These are phyloP conservation scores for Polytrichum formosum DNA, from an alignment of 225 moss, liverwort and hornwort genomes.

Conservation along the genomic window DNA sequence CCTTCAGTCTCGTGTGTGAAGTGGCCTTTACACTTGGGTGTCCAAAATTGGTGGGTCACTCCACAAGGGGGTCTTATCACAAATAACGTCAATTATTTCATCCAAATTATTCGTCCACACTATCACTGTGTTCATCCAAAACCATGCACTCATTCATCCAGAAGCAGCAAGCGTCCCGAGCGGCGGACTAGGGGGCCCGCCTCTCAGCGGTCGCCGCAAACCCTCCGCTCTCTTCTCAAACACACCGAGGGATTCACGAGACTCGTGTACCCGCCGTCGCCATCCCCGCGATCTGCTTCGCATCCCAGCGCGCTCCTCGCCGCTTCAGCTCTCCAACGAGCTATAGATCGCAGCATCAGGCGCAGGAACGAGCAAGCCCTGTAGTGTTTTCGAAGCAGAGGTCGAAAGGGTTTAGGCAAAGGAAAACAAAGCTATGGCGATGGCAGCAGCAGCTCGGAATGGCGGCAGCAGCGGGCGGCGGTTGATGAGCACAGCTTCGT, in stretches of 20 bases:
- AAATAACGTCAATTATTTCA: too few relatives aligned
- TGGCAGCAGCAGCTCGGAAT: constrained; percentile 16
- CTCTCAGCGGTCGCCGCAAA: not conserved
- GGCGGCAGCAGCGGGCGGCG: constrained; percentile 33
- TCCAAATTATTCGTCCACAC: too few relatives aligned
- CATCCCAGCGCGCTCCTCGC: not conserved
- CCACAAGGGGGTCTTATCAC: too few relatives aligned
- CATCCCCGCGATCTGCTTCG: not conserved
- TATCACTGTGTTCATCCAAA: not conserved
- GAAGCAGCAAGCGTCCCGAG: not conserved
- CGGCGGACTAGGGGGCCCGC: too few relatives aligned
- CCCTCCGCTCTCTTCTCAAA: not conserved
- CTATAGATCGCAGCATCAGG: not conserved
- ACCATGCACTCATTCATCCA: not conserved
- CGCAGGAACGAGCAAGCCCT: too few relatives aligned
- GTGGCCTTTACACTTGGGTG: too few relatives aligned
- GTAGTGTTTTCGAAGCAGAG: too few relatives aligned
- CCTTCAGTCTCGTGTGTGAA: too few relatives aligned
- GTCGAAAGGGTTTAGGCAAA: too few relatives aligned
- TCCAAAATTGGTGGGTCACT: too few relatives aligned
- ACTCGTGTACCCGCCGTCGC: not conserved
- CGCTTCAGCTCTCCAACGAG: not conserved
- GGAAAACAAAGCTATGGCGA: not conserved
- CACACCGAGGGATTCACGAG: not conserved
- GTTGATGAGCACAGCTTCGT: constrained; percentile 48